Evolutionary conservation across 75 land plant genomes (phyloP), one percentile per base, ranked within the genome.

Genomic region (Pinus taeda): DNA sequence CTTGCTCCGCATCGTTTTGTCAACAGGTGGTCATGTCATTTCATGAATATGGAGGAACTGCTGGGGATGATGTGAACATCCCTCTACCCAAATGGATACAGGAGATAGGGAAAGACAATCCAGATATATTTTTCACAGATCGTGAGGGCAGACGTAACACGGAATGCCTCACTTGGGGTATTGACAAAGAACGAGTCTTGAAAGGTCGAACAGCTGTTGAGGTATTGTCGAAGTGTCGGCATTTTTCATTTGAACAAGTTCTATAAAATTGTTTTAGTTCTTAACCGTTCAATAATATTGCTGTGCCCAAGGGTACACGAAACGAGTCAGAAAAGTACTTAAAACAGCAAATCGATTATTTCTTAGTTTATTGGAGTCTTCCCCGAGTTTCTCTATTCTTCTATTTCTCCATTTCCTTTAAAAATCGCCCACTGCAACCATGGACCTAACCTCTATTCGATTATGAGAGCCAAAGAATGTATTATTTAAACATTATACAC

Each of bases 111-210:
- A 88, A 83, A 74, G 92, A 88, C 12, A 93, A 95, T 73, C 89
- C 82, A 42, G 96, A 95, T 67, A 89, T 95, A 53, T 95, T 91
- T 78, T 95, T 93, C 86, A 95, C 93, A 24, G 96, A 95, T 79
- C 89, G 83, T 77, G 90, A 88, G 80, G 96, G 98, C 13, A 84
- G 89, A 70, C 87, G 93, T 74, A 95, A 93, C 79, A 88, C 89
- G 30, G 96, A 95, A 73, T 95, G 96, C 74, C 88, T 95, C 15
- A 86, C 98, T 37, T 95, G 96, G 96, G 96, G 93, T 6, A 81
- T 93, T 66, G 98, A 95, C 69, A 86, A 88, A 79, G 98, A 93
- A 76, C 85, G 89, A 24, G 96, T 91, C 18, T 62, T 95, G 29
- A 88, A 84, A 65, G 93, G 93, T 75, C 88, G 98, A 82, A 93